Evolutionary conservation across 768 basidiomycete species (phyloP), one percentile per base, ranked within the genome.

Genomic region (Rhodocollybia butyracea): DNA sequence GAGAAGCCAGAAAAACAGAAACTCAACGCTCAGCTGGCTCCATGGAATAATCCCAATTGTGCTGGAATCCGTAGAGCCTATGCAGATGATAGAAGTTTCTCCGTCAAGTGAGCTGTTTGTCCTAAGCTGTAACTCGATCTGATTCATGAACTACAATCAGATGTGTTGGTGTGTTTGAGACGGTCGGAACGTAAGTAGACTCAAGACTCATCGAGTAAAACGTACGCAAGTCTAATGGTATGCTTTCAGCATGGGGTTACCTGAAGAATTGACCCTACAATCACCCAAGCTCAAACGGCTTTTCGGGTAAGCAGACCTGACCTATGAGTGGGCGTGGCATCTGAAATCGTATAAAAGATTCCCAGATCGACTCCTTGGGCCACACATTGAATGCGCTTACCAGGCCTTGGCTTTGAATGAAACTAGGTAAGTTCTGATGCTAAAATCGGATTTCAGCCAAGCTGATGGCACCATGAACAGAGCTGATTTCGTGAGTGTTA

Each of bases 81-180:
- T 59, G 72, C 72, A 11, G 74, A 78, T 54, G 63, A 73, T 0
- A 66, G 73, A 46, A 70, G 66, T 12, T 90, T 88, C 66, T 78
- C 81, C 3, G 66, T 90, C 59, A 88, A 87, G 88, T 89, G 52
- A 52, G 76, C 59, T 2, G 2, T 5, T 26, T 43, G 11, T 2
- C 10, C 32, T 24, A 51, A 24, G 5, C 22, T 10, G 8, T 36
- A 53, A 19, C 32, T 5, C 13, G 27, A 8, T 38, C 40, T 45
- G 8, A 27, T 55, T 34, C 19, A 47, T 59, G 27, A 41, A 15
- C 45, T 26, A 51, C 26, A 24, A 57, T 30, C 59, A 86, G 83
- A 66, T 86, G 85, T 59, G 61, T 90, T 51, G 88, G 88, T 2
- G 86, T 90, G 19, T 90, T 85, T 62, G 88, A 90, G 61, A 90